phyloP scores from a whole-genome alignment of 495 filamentous ascomycete genomes.

The Platismatia glauca region DNA sequence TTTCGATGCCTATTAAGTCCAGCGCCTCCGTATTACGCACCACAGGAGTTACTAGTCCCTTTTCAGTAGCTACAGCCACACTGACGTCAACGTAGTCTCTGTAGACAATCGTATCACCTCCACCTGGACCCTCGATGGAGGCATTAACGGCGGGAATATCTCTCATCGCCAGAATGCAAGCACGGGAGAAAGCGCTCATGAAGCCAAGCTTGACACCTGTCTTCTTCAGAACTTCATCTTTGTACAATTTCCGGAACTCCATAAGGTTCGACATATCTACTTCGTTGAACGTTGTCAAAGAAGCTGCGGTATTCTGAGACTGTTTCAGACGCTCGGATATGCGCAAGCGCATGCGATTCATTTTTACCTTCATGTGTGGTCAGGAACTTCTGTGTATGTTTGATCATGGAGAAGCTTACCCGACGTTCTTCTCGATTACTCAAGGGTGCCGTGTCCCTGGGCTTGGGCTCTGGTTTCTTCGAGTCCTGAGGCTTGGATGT shows the following conservation, averaged over 20 bases:
- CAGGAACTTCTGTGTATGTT: not conserved
- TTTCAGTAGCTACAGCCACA: slow-evolving; percentile 94
- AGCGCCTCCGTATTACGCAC: slow-evolving; percentile 86
- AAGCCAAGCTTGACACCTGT: slow-evolving; percentile 96
- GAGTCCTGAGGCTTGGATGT: slow-evolving; percentile 26
- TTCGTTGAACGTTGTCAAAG: slow-evolving; percentile 97
- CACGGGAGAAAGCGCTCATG: slow-evolving; percentile 94
- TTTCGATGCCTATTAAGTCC: slow-evolving; percentile 84
- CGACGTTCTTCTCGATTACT: slow-evolving; percentile 84
- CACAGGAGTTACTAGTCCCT: slow-evolving; percentile 92
- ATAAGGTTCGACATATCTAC: slow-evolving; percentile 98
- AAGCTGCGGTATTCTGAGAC: slow-evolving; percentile 96
- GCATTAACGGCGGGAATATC: slow-evolving; percentile 95
- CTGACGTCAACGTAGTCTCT: slow-evolving; percentile 96
- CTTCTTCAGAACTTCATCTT: slow-evolving; percentile 91
- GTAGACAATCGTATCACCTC: slow-evolving; percentile 96
- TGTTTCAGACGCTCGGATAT: slow-evolving; percentile 98
- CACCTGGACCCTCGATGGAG: slow-evolving; percentile 89
- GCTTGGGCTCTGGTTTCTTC: slow-evolving; percentile 27
- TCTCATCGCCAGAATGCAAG: slow-evolving; percentile 85
- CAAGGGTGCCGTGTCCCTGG: slow-evolving; percentile 36
- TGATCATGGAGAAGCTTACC: slow-evolving; percentile 44
- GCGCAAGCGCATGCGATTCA: slow-evolving; percentile 97
- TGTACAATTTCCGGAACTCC: slow-evolving; percentile 94
- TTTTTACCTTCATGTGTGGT: slow-evolving; percentile 65